These are phyloP conservation scores for Backusella luteola DNA, from an alignment of 192 early-diverging fungal species.

Conservation along the genomic window DNA sequence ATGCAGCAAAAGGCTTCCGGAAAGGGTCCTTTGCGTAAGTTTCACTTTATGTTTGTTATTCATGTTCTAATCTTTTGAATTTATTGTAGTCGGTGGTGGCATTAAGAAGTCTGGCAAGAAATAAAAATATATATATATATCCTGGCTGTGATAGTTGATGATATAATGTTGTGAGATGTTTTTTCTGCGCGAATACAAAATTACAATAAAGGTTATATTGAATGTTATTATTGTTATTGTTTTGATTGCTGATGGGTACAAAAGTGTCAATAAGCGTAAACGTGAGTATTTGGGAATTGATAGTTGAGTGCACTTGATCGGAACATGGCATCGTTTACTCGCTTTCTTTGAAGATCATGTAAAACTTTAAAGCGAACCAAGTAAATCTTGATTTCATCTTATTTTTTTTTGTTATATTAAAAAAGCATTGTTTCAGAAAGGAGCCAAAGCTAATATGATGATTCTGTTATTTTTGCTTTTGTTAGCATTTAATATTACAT, in stretches of 20 bases:
- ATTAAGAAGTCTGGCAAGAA: slow-evolving; percentile 82
- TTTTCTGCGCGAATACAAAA: too few relatives aligned
- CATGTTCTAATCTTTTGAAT: not conserved
- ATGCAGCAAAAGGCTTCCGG: slow-evolving; percentile 65
- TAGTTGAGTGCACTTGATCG: too few relatives aligned
- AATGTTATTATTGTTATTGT: too few relatives aligned
- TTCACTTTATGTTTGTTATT: not conserved
- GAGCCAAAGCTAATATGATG: not conserved
- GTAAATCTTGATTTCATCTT: too few relatives aligned
- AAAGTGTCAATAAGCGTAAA: too few relatives aligned
- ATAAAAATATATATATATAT: slow-evolving; percentile 44
- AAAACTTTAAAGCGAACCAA: too few relatives aligned
- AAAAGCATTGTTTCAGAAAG: not conserved
- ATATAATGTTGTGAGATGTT: not conserved
- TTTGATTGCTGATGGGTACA: too few relatives aligned
- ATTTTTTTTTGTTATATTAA: too few relatives aligned
- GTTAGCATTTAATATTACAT: not conserved
- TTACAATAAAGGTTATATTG: too few relatives aligned
- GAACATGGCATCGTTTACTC: too few relatives aligned
- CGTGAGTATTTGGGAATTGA: too few relatives aligned
- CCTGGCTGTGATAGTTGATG: not conserved
- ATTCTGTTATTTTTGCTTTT: not conserved
- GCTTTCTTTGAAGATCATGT: too few relatives aligned
- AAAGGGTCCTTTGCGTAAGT: slow-evolving; percentile 62
- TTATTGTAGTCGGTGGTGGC: slow-evolving; percentile 53